Evolutionary conservation across 1,284 basidiomycete genomes (phyloP), one percentile per base, ranked within the genome.

Genomic region (Ceratobasidium sp.): DNA sequence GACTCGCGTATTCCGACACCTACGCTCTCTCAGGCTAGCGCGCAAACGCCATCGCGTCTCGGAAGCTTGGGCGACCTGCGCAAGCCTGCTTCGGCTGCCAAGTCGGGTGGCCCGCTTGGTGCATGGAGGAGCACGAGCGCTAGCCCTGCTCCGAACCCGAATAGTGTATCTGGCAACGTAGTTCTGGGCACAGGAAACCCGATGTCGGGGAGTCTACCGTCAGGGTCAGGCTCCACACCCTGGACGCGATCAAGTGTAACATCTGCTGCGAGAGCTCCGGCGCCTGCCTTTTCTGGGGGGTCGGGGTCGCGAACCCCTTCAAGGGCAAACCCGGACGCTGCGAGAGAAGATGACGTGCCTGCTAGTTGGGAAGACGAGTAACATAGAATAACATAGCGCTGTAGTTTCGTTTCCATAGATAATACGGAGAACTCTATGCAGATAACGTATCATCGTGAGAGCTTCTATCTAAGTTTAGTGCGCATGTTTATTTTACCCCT

Each of bases 1-100:
- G 94, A 96, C 79, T 91, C 93, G 0, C 88, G 93, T 23, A 82
- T 93, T 1, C 94, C 94, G 0, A 80, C 78, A 0, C 92, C 92
- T 0, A 82, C 90, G 2, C 85, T 96, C 4, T 93, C 92, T 28
- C 67, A 71, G 1, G 78, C 82, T 4, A 77, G 80, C 38, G 76
- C 85, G 18, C 38, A 74, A 26, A 55, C 75, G 21, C 67, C 67
- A 28, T 71, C 67, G 7, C 67, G 67, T 38, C 67, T 71, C 30
- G 67, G 67, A 1, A 71, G 67, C 28, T 46, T 71, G 35, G 67
- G 67, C 14, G 67, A 71, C 43, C 67, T 71, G 1, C 67, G 67
- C 30, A 71, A 71, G 28, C 67, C 67, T 38, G 46, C 67, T 28
- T 73, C 63, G 66, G 26, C 23, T 23, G 38, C 18, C 50, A 67